Conservation (phyloP, 2,329 filamentous ascomycete species). For the Neopestalotiopsis clavispora region DNA sequence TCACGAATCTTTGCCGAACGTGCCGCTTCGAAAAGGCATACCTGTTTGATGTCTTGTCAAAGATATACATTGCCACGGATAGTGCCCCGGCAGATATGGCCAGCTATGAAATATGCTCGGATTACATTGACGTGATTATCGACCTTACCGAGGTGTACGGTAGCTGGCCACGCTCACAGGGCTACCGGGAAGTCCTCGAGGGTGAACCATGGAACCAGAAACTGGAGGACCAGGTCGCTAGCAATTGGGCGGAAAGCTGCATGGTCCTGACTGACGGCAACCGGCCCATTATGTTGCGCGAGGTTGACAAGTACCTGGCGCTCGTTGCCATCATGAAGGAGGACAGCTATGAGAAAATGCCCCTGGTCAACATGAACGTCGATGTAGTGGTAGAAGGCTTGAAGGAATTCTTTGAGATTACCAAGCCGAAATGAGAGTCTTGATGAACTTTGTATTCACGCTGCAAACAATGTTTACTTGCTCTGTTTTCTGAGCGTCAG, state of each 20-base stretch:
- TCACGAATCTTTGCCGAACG: conserved; percentile 91
- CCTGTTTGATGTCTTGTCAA: conserved; percentile 95
- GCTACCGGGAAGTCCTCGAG: conserved; percentile 61
- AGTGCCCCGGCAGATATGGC: conserved; percentile 91
- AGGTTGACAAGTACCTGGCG: conserved; percentile 76
- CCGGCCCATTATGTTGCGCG: conserved; percentile 69
- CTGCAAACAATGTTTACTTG: too few relatives aligned
- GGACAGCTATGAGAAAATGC: conserved; percentile 82
- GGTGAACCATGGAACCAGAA: conserved; percentile 64
- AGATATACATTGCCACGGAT: conserved; percentile 98
- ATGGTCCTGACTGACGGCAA: conserved; percentile 69
- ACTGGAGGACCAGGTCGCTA: conserved; percentile 69
- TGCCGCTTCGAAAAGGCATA: conserved; percentile 98
- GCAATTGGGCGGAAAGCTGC: conserved; percentile 69
- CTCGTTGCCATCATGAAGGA: conserved; percentile 88
- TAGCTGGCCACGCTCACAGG: conserved; percentile 65
- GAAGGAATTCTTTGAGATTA: conserved; percentile 78
- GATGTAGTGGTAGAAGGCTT: conserved; percentile 81
- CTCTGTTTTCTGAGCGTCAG: too few relatives aligned
- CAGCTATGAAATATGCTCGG: conserved; percentile 96
- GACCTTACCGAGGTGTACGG: conserved; percentile 97
- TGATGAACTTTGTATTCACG: too few relatives aligned
- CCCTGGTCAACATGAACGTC: conserved; percentile 85
- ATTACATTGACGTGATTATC: conserved; percentile 98
- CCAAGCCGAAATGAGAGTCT: conserved; percentile 54